Conservation (phyloP, 352 stramenopile genomes). For the Phytopythium helicoides region DNA sequence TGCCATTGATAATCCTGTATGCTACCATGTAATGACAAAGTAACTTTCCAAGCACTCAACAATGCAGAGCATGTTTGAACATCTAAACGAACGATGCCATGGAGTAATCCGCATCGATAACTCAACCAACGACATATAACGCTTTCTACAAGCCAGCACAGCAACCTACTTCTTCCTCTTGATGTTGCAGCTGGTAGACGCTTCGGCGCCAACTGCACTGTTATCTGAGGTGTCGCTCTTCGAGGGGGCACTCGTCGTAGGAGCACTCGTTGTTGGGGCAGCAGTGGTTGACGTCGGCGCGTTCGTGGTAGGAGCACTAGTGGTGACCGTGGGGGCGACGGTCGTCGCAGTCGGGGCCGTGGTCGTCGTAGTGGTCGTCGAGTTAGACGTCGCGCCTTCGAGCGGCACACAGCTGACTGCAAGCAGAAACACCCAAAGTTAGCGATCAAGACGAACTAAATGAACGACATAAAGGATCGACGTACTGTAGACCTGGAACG, state of each 20-base stretch:
- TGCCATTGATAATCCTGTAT: neutral
- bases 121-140: too few relatives aligned
- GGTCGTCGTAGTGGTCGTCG: neutral
- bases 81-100: too few relatives aligned
- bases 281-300: neutral
- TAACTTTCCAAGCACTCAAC: neutral
- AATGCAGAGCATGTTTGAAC: too few relatives aligned
- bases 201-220: neutral
- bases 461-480: neutral
- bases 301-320: neutral
- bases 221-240: neutral
- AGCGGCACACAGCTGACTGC: conserved; percentile 10
- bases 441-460: neutral
- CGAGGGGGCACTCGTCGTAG: neutral
- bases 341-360: neutral
- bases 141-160: too few relatives aligned
- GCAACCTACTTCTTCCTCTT: neutral
- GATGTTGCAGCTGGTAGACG: neutral
- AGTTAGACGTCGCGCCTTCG: conserved; percentile 4
- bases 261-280: neutral
- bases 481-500: conserved; percentile 12
- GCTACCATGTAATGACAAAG: conserved; percentile 1
- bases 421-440: neutral
- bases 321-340: neutral
- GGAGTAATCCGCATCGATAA: too few relatives aligned